Evolutionary conservation across 805 yeast genomes (phyloP).

Genomic region (Zygosaccharomyces gambellarensis): DNA sequence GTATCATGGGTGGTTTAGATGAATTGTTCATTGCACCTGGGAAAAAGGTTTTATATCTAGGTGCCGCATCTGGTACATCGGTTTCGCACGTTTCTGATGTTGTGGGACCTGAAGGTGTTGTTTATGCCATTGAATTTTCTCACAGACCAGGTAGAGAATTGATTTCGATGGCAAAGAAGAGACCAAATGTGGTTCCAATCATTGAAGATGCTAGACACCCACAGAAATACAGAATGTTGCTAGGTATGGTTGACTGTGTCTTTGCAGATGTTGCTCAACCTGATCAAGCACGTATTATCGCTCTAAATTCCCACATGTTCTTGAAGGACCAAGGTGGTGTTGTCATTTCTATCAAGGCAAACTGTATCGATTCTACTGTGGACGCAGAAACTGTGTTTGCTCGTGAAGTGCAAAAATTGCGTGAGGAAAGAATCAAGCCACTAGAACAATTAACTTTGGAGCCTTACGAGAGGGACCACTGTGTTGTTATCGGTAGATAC

Average conservation of each 20-base stretch:
- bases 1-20: slow-evolving; percentile 99
- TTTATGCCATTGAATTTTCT: slow-evolving; percentile 98
- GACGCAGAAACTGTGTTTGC: slow-evolving; percentile 99
- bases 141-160: slow-evolving; percentile 99
- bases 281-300: slow-evolving; percentile 99
- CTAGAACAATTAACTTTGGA: slow-evolving; percentile 97
- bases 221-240: slow-evolving; percentile 97
- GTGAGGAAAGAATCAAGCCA: slow-evolving; percentile 98
- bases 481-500: slow-evolving; percentile 97
- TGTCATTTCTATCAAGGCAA: slow-evolving; percentile 97
- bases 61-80: slow-evolving; percentile 99
- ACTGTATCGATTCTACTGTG: slow-evolving; percentile 99
- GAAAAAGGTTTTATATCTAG: slow-evolving; percentile 91
- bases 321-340: slow-evolving; percentile 98
- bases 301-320: slow-evolving; percentile 96
- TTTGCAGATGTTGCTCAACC: slow-evolving; percentile 99
- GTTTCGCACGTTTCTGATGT: slow-evolving; percentile 97
- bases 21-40: slow-evolving; percentile 98
- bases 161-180: slow-evolving; percentile 99
- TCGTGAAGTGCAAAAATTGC: slow-evolving; percentile 96
- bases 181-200: slow-evolving; percentile 98
- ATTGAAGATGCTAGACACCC: slow-evolving; percentile 99
- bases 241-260: slow-evolving; percentile 98
- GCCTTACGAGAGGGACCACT: slow-evolving; percentile 99
- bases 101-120: slow-evolving; percentile 98